Evolutionary conservation across 176 grass and related monocot species (phyloP), one percentile per base, ranked within the genome.

Genomic region (Metroxylon sagu): DNA sequence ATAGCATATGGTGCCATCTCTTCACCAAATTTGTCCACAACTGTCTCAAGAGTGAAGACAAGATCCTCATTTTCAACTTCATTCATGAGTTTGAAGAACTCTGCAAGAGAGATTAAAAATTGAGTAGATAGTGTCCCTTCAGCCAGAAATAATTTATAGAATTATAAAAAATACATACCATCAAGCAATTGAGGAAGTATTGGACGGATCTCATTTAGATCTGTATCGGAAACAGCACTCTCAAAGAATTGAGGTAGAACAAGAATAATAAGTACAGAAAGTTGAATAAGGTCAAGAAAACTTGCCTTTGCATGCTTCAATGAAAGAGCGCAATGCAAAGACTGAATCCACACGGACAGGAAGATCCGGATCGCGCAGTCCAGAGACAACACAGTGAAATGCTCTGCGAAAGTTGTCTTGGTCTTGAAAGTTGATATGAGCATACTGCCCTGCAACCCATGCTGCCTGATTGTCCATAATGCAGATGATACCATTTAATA

Each of bases 21-120:
- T 85, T 95, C 89, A 17, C 89, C 89, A 82, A 95, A 95, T 77
- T 95, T 95, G 58, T 85, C 85, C 59, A 95, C 89, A 50, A 95
- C 89, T 5, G 89, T 95, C 67, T 95, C 89, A 26, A 95, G 78
- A 18, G 89, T 89, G 69, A 95, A 95, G 12, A 85, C 89, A 71
- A 95, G 85, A 25, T 95, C 89, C 65, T 95, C 89, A 58, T 95
- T 95, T 65, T 95, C 89, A 74, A 95, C 78, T 62, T 95, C 85
- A 29, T 85, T 82, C 89, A 95, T 95, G 50, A 89, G 72, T 68
- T 95, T 89, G 76, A 95, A 89, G 66, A 95, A 95, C 16, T 95
- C 89, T 95, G 61, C 58, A 83, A 2, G 39, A 54, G 26, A 66
- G 12, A 12, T 43, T 66, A 52, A 73, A 25, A 50, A 19, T 6